Percentiles rank a stretch among this genome's conserved stretches.
phyloP scores from a whole-genome alignment of 306 rosid genomes.

The Vicia faba region DNA sequence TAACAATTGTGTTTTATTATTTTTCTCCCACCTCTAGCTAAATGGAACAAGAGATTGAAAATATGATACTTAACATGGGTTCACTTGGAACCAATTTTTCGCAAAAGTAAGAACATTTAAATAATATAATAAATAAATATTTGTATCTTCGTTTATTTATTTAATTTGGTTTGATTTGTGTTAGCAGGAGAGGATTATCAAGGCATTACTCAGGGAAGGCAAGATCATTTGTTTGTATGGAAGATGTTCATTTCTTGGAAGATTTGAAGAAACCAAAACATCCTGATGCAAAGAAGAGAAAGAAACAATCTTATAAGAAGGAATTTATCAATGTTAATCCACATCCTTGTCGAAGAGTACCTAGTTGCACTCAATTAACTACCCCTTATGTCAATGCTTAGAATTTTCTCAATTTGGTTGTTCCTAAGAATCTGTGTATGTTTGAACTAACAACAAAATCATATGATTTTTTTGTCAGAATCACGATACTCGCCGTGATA shows the following conservation, averaged over 20 bases:
- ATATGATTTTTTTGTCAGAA: background rate
- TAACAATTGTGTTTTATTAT: background rate
- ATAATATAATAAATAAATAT: background rate
- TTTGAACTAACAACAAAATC: background rate
- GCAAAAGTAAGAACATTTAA: conserved; percentile 51
- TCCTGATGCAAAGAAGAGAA: conserved; percentile 64
- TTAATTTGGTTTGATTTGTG: background rate
- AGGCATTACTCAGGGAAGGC: conserved; percentile 82
- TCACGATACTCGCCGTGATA: background rate
- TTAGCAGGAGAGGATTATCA: conserved; percentile 64
- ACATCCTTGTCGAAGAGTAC: conserved; percentile 56
- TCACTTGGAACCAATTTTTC: conserved; percentile 66
- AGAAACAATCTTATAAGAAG: conserved; percentile 54
- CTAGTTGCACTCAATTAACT: conserved; percentile 53
- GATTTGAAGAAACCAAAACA: conserved; percentile 75
- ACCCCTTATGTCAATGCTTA: conserved; percentile 56
- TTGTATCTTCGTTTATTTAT: background rate
- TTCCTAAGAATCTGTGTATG: background rate
- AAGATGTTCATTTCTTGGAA: conserved; percentile 61
- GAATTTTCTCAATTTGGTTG: background rate
- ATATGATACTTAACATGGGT: conserved; percentile 64
- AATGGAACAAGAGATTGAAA: conserved; percentile 59
- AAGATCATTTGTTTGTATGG: conserved; percentile 80
- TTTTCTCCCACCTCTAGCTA: conserved; percentile 3
- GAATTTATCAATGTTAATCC: conserved; percentile 40